Base-by-base conservation (phyloP, 1,284 basidiomycete genomes). In the Leccinum fallax region DNA sequence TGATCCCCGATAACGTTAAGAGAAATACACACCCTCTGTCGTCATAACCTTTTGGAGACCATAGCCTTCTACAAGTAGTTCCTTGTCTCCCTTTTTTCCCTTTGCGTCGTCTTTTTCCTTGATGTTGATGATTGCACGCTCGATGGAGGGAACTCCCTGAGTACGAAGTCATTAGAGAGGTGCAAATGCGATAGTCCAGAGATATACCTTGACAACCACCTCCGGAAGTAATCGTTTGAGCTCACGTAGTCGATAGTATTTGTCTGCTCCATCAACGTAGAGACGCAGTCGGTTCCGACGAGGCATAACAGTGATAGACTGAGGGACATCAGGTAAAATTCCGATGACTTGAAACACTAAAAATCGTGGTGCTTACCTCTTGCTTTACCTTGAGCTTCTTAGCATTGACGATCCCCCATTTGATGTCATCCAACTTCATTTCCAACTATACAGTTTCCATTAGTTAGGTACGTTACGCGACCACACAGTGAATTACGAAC, bases 41-140 rank as follows among this genome's bases (percentile, higher is more conserved):
- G 87, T 92, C 97, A 99, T 99, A 70, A 98, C 97, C 71, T 94
- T 93, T 70, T 94, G 89, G 63, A 99, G 80, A n/a, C 97, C 97
- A 76, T 99, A 97, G 9, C 97, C 97, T 81, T 98, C 95, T 1
- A 97, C 94, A 7, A 98, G 84, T 8, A 98, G 78, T 70, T 94
- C 90, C 71, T 94, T 93, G 68, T 93, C 91, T 10, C 89, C 90
- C 71, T 93, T 93, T 74, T 89, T 87, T 2, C 90, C 91, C 63
- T 84, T 82, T 2, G 78, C 75, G 63, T 93, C 89, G 56, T 92
- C 86, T 66, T 92, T 90, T 61, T 94, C 92, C 73, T 93, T 93
- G 76, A 94, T 92, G 70, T 94, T 94, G 74, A 98, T 97, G 70
- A 98, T 89, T 2, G 95, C 95, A 65, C 95, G 88, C 61, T 93